Conservation (phyloP, 306 rosid genomes). For the Canavalia gladiata region DNA sequence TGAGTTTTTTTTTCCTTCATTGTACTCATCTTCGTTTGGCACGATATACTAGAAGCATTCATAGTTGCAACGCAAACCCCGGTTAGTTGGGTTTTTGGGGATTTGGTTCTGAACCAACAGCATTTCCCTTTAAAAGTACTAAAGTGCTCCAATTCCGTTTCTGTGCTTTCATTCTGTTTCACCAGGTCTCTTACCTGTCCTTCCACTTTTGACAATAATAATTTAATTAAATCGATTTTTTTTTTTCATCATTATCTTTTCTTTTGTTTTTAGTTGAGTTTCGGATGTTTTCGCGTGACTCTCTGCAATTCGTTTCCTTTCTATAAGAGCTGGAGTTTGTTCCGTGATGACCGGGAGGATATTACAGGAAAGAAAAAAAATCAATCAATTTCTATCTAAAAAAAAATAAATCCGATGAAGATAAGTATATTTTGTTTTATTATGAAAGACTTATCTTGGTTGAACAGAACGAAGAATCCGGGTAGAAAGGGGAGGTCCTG, state of each 20-base stretch:
- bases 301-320: conserved; percentile 19
- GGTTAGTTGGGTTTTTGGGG: conserved; percentile 12
- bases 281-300: conserved; percentile 59
- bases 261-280: neutral
- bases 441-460: conserved; percentile 50
- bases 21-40: neutral
- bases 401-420: neutral
- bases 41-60: conserved; percentile 24
- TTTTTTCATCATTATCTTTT: neutral
- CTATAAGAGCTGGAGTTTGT: conserved; percentile 1
- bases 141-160: conserved; percentile 51
- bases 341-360: conserved; percentile 16
- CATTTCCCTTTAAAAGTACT: conserved; percentile 55
- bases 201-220: conserved; percentile 23
- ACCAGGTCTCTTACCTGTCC: conserved; percentile 47
- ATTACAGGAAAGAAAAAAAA: conserved; percentile 26
- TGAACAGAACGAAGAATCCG: conserved; percentile 56
- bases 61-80: conserved; percentile 10
- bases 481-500: conserved; percentile 36
- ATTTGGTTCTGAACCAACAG: conserved; percentile 59
- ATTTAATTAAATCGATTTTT: neutral
- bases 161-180: conserved; percentile 55
- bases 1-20: neutral
- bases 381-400: conserved; percentile 18
- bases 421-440: conserved; percentile 43